phyloP scores from a whole-genome alignment of 2,329 filamentous ascomycete genomes.

The Sporothrix luriei region DNA sequence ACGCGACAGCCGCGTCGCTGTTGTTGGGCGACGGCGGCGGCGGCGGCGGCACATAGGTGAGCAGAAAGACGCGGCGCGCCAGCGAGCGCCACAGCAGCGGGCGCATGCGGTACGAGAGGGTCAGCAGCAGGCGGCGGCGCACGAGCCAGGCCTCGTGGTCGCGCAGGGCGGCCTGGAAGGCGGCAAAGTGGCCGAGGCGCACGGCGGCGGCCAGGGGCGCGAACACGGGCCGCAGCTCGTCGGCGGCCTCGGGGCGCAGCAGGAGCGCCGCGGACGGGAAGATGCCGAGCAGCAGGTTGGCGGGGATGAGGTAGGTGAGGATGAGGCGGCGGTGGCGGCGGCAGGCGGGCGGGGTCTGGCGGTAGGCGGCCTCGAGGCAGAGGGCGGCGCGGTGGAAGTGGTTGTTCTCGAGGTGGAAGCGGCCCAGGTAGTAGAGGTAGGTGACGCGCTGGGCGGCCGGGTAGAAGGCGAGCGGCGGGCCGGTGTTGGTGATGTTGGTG shows the following conservation, averaged over 20 bases:
- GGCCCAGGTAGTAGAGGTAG: conserved; percentile 91
- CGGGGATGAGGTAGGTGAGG: conserved; percentile 78
- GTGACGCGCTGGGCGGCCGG: conserved; percentile 86
- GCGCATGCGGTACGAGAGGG: conserved; percentile 75
- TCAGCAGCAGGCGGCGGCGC: conserved; percentile 72
- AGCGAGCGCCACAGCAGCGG: conserved; percentile 83
- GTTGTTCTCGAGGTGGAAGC: conserved; percentile 83
- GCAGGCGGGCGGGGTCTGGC: conserved; percentile 64
- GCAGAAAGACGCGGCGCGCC: conserved; percentile 73
- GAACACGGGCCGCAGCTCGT: conserved; percentile 66
- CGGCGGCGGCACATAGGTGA: conserved; percentile 73
- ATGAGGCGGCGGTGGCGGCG: conserved; percentile 76
- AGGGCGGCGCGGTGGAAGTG: conserved; percentile 77
- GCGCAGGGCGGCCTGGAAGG: conserved; percentile 71
- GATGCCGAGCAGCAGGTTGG: conserved; percentile 81
- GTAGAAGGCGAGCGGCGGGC: conserved; percentile 78
- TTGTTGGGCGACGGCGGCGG: too few relatives aligned
- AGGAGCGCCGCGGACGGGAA: conserved; percentile 73
- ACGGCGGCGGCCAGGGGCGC: conserved; percentile 73
- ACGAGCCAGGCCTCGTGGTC: conserved; percentile 72
- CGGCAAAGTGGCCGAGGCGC: conserved; percentile 67
- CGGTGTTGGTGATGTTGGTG: conserved; percentile 80
- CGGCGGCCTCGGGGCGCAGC: conserved; percentile 67
- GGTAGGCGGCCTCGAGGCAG: conserved; percentile 77
- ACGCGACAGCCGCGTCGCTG: conserved; percentile 30